Evolutionary conservation across 2,329 filamentous ascomycete genomes (phyloP), one percentile per base, ranked within the genome.

Genomic region (Aspergillus brasiliensis): DNA sequence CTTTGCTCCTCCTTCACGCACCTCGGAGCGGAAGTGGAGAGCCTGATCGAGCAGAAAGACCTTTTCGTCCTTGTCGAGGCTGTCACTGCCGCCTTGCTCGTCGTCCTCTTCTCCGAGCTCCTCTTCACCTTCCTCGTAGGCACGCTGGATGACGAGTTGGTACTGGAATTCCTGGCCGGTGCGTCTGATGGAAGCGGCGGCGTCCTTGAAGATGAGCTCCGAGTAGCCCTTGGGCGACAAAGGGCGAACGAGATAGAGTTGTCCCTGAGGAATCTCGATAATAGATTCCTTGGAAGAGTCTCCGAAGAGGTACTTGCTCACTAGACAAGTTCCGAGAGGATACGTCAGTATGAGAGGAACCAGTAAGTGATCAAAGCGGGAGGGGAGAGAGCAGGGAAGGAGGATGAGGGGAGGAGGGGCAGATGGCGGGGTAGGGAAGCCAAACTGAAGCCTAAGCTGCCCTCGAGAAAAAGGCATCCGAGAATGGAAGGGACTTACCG

Each of bases 121-220:
- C 64, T 93, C 94, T 73, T 99, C 95, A 58, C 95, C 95, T 78
- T 99, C 95, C 73, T 99, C 95, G 82, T 96, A 99, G 60, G 94
- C 94, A 62, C 95, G 87, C 76, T 99, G 95, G 44, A 98, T 86
- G 42, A 98, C 94, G 11, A 99, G 91, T 76, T 99, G 95, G 75
- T 98, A 99, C 72, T 99, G 93, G 72, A 91, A 97, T 56, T 98
- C 92, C 75, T 97, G 93, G 19, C 91, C 93, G 15, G 95, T 98
- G 65, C 91, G 88, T 65, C 96, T 90, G 72, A 99, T 96, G 64
- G 90, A 92, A 56, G 94, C 92, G 49, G 92, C 91, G 40, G 92
- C 90, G 87, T 99, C 95, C 78, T 95, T 97, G 84, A 97, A 99
- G 78, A 99, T 96, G 74, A 98, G 92, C 78, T 99, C 95, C 1